Evolutionary conservation across 2,329 filamentous ascomycete genomes (phyloP).

Genomic region (Arthroderma sp.): DNA sequence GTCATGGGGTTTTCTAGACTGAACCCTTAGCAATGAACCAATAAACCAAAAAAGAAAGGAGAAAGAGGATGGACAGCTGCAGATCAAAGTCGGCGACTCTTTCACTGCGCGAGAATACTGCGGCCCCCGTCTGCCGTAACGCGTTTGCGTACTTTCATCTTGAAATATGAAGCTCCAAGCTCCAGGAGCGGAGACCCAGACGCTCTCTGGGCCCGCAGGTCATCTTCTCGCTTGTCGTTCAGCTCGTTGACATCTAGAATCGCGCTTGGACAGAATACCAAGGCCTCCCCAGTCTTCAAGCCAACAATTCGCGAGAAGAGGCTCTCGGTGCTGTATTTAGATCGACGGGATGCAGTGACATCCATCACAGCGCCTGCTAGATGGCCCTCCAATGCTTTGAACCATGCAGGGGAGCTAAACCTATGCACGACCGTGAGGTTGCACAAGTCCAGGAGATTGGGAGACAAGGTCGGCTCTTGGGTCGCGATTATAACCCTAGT

Average conservation of each 20-base stretch:
- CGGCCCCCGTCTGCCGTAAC: slow-evolving; percentile 36
- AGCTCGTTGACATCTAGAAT: slow-evolving; percentile 23
- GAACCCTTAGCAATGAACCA: too few relatives aligned
- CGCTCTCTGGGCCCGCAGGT: neutral
- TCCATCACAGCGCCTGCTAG: slow-evolving; percentile 34
- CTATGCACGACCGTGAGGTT: slow-evolving; percentile 60
- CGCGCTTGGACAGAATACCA: slow-evolving; percentile 39
- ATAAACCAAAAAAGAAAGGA: neutral
- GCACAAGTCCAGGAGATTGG: slow-evolving; percentile 57
- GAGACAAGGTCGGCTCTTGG: slow-evolving; percentile 62
- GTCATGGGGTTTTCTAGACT: too few relatives aligned
- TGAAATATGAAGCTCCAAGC: slow-evolving; percentile 25
- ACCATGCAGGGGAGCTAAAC: slow-evolving; percentile 57
- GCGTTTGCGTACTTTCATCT: slow-evolving; percentile 30
- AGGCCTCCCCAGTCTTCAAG: slow-evolving; percentile 38
- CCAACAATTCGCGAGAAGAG: slow-evolving; percentile 38
- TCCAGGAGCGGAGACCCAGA: slow-evolving; percentile 7
- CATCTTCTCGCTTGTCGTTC: neutral
- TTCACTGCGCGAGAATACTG: slow-evolving; percentile 25
- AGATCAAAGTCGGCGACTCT: neutral
- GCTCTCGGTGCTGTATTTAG: slow-evolving; percentile 15
- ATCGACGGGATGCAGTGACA: slow-evolving; percentile 15
- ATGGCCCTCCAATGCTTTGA: slow-evolving; percentile 35
- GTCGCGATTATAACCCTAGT: slow-evolving; percentile 60
- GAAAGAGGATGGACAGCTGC: neutral